Evolutionary conservation across 345 rosid species (phyloP).

Genomic region (Microcos paniculata): DNA sequence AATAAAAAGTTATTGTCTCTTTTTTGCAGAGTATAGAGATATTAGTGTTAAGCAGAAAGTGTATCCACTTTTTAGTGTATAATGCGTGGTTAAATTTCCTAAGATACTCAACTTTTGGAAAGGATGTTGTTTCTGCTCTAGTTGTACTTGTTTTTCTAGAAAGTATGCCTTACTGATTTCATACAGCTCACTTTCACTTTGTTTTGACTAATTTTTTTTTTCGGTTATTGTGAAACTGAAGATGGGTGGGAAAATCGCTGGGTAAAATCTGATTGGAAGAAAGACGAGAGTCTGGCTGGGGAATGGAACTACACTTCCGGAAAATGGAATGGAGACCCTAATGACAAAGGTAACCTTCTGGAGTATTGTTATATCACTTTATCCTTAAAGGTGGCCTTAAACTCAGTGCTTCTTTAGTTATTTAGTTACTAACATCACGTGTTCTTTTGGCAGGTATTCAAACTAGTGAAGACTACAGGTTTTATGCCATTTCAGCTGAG

Average conservation of each 20-base stretch:
- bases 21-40: background rate
- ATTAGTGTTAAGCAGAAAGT: background rate
- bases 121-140: background rate
- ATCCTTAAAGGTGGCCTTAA: background rate
- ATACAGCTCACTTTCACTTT: background rate
- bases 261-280: constrained; percentile 95
- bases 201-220: background rate
- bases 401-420: background rate
- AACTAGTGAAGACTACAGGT: constrained; percentile 95
- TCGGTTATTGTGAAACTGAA: constrained; percentile 15
- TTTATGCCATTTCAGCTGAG: constrained; percentile 96
- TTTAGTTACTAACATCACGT: background rate
- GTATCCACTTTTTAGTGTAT: background rate
- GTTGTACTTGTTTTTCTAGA: background rate
- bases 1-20: background rate
- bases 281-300: constrained; percentile 81
- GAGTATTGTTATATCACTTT: background rate
- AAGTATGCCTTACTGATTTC: background rate
- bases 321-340: constrained; percentile 84
- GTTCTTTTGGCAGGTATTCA: constrained; percentile 65
- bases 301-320: constrained; percentile 94
- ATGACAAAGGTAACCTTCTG: constrained; percentile 69
- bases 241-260: constrained; percentile 97
- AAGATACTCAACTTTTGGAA: background rate
- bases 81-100: background rate